Percentiles rank a stretch among this genome's conserved stretches.
Conservation (phyloP, 345 rosid species). For the Populus euphratica region DNA sequence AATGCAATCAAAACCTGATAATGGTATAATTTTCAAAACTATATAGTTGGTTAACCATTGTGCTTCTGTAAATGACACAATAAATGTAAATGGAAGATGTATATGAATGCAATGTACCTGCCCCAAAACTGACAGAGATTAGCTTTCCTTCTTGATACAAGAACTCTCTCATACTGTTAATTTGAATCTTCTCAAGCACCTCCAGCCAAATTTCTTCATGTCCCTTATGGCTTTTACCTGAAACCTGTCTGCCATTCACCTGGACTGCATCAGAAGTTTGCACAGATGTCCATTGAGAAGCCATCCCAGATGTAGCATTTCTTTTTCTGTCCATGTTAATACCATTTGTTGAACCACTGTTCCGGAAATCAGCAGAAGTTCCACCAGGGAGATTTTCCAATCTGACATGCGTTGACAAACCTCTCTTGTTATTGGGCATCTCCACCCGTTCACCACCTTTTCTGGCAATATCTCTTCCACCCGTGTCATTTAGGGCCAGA, state of each 20-base stretch:
- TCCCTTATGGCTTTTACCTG: slow-evolving; percentile 39
- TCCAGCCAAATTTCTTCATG: slow-evolving; percentile 85
- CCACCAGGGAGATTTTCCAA: slow-evolving; percentile 36
- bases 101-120: slow-evolving; percentile 48
- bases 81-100: background rate
- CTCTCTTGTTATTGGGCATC: slow-evolving; percentile 29
- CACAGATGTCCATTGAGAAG: slow-evolving; percentile 32
- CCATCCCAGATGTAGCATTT: slow-evolving; percentile 30
- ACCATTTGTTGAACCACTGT: slow-evolving; percentile 23
- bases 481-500: slow-evolving; percentile 19
- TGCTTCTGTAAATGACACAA: slow-evolving; percentile 1
- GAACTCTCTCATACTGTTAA: slow-evolving; percentile 55
- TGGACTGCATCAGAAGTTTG: slow-evolving; percentile 17
- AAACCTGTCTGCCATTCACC: slow-evolving; percentile 25
- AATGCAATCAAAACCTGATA: background rate
- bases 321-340: slow-evolving; percentile 39
- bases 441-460: slow-evolving; percentile 34
- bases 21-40: background rate
- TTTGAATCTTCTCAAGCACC: slow-evolving; percentile 59
- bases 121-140: slow-evolving; percentile 71
- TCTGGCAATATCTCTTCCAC: slow-evolving; percentile 41
- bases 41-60: background rate
- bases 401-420: slow-evolving; percentile 32
- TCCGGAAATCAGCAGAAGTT: slow-evolving; percentile 21
- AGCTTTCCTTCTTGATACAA: slow-evolving; percentile 80